Conservation (phyloP, 2,329 filamentous ascomycete species). For the Xylariaceae sp. region DNA sequence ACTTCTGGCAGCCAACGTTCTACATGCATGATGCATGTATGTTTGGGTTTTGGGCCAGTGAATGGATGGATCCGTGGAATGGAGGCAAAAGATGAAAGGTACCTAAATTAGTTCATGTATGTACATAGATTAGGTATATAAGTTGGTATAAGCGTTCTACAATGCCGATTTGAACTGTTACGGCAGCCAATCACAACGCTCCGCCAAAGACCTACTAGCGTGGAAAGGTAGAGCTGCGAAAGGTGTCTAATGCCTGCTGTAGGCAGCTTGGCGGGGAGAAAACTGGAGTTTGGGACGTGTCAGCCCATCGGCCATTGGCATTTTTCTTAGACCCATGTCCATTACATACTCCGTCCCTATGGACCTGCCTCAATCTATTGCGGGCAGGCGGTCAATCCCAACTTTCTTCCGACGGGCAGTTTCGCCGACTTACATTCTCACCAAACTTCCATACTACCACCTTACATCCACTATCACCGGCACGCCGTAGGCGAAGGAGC, state of each 20-base stretch:
- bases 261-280: slow-evolving; percentile 12
- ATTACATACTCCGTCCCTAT: too few relatives aligned
- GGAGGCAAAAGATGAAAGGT: too few relatives aligned
- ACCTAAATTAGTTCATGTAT: too few relatives aligned
- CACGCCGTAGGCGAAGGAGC: slow-evolving; percentile 55
- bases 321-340: slow-evolving; percentile 22
- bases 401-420: slow-evolving; percentile 27
- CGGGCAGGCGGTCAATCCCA: slow-evolving; percentile 26
- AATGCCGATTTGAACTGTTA: background rate
- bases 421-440: background rate
- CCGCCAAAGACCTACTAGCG: background rate
- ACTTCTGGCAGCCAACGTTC: too few relatives aligned
- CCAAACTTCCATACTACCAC: slow-evolving; percentile 7
- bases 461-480: slow-evolving; percentile 12
- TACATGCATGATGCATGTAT: too few relatives aligned
- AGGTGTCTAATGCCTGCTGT: slow-evolving; percentile 10
- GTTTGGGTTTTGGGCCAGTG: too few relatives aligned
- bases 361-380: too few relatives aligned
- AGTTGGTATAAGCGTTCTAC: too few relatives aligned
- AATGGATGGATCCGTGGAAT: too few relatives aligned
- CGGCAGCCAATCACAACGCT: background rate
- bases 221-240: background rate
- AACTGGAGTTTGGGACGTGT: background rate
- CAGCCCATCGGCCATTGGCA: slow-evolving; percentile 16
- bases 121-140: too few relatives aligned